Percentiles rank a stretch among this genome's conserved stretches.
Evolutionary conservation across 1,139 yeast species (phyloP).

Genomic region (Hemisphaericaspora xylanilytica): DNA sequence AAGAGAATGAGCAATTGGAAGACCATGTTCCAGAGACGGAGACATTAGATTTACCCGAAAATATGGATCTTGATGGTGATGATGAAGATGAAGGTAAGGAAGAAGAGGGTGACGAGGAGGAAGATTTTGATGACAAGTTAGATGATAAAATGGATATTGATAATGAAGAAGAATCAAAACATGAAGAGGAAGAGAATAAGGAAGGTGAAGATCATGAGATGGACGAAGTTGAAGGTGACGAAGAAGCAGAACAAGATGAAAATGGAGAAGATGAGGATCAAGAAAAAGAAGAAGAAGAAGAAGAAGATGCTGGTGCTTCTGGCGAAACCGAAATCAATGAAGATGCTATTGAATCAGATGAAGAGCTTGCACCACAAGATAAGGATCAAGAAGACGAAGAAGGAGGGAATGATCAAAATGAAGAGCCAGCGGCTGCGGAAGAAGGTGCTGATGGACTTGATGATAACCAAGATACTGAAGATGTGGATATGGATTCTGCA

Average conservation of each 20-base stretch:
- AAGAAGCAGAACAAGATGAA: conserved; percentile 19
- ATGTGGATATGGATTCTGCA: conserved; percentile 61
- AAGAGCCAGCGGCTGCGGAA: conserved; percentile 29
- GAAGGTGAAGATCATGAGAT: conserved; percentile 22
- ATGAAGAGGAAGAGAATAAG: conserved; percentile 14
- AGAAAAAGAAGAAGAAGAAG: conserved; percentile 25
- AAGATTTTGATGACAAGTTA: conserved; percentile 28
- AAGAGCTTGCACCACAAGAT: conserved; percentile 21
- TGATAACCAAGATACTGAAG: conserved; percentile 48
- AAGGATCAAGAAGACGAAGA: conserved; percentile 22
- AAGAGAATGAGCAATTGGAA: conserved; percentile 69
- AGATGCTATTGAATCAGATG: conserved; percentile 29
- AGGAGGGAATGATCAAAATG: conserved; percentile 25
- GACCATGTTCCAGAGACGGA: conserved; percentile 77
- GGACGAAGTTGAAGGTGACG: conserved; percentile 21
- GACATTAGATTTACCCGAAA: conserved; percentile 81
- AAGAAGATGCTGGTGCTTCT: conserved; percentile 17
- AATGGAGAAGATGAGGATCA: conserved; percentile 24
- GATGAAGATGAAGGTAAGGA: conserved; percentile 54
- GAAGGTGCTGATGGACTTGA: conserved; percentile 47
- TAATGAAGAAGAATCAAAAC: conserved; percentile 19
- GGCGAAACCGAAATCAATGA: conserved; percentile 25
- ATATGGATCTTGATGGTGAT: conserved; percentile 73
- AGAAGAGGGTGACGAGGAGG: conserved; percentile 37
- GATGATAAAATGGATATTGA: conserved; percentile 22